A percentile compares a stretch with the other conserved stretches of the same genome.
Evolutionary conservation across 306 rosid species (phyloP).

Genomic region (Lagenaria siceraria): DNA sequence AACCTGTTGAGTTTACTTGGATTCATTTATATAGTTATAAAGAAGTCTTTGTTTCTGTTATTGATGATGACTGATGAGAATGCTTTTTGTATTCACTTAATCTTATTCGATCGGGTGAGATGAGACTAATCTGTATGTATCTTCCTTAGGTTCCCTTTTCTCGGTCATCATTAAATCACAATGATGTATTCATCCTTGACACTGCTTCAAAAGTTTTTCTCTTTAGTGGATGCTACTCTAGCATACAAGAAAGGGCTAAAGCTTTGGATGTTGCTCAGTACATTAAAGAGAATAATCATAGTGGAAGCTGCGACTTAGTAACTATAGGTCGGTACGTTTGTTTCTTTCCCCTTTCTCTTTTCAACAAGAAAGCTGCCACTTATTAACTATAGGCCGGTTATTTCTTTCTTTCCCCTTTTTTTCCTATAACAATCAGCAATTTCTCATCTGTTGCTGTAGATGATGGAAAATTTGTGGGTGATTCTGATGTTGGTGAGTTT

Average conservation of each 20-base stretch:
- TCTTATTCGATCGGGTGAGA: not conserved
- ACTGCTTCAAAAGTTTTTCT: slow-evolving; percentile 81
- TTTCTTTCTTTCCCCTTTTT: slow-evolving; percentile 7
- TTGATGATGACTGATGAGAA: not conserved
- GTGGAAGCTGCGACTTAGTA: slow-evolving; percentile 73
- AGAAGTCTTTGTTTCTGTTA: not conserved
- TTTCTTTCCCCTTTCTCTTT: slow-evolving; percentile 1
- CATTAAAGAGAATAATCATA: slow-evolving; percentile 71
- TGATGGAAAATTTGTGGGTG: slow-evolving; percentile 96
- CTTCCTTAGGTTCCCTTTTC: slow-evolving; percentile 63
- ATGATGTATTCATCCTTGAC: slow-evolving; percentile 83
- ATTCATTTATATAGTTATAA: not conserved
- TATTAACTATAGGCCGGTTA: slow-evolving; percentile 74
- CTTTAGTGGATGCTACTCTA: slow-evolving; percentile 87
- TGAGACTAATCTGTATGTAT: slow-evolving; percentile 8
- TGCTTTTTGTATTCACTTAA: not conserved
- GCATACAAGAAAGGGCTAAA: slow-evolving; percentile 93
- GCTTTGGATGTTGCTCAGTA: slow-evolving; percentile 88
- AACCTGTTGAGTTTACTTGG: not conserved
- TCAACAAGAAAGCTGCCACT: slow-evolving; percentile 35
- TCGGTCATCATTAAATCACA: slow-evolving; percentile 80
- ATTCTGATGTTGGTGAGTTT: slow-evolving; percentile 88
- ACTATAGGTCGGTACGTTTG: slow-evolving; percentile 59
- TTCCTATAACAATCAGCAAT: slow-evolving; percentile 8
- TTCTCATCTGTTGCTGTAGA: slow-evolving; percentile 37